A percentile compares a stretch with the other conserved stretches of the same genome.
Conservation (phyloP, 2,329 filamentous ascomycete species). For the Alternaria hordeiaustralica region DNA sequence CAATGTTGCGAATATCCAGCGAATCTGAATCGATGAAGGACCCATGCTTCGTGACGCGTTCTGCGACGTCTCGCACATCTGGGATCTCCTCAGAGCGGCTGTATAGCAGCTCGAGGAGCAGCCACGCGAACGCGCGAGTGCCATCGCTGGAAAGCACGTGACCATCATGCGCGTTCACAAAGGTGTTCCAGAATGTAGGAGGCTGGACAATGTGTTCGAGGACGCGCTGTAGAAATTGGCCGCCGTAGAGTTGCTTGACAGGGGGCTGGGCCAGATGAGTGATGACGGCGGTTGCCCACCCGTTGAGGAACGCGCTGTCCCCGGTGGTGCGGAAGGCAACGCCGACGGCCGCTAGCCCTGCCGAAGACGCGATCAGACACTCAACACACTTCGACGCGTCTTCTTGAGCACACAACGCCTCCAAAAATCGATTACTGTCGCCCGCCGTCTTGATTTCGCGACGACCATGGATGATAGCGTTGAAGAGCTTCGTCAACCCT, state of each 20-base stretch:
- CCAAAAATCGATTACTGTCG: slow-evolving; percentile 56
- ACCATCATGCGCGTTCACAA: slow-evolving; percentile 45
- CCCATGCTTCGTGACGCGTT: slow-evolving; percentile 23
- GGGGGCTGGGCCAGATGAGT: slow-evolving; percentile 50
- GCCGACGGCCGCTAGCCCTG: slow-evolving; percentile 46
- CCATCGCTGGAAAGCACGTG: slow-evolving; percentile 29
- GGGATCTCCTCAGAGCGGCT: slow-evolving; percentile 38
- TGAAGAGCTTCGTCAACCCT: slow-evolving; percentile 51
- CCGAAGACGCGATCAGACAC: slow-evolving; percentile 31
- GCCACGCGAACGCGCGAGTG: slow-evolving; percentile 46
- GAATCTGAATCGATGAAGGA: slow-evolving; percentile 44
- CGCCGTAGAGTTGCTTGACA: slow-evolving; percentile 59
- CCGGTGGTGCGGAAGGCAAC: slow-evolving; percentile 53
- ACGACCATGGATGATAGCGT: slow-evolving; percentile 49
- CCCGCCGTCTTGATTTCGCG: slow-evolving; percentile 46
- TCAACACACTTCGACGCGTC: slow-evolving; percentile 52
- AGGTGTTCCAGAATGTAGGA: slow-evolving; percentile 61
- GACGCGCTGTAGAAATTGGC: slow-evolving; percentile 58
- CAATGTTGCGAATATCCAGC: slow-evolving; percentile 63
- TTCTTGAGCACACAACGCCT: slow-evolving; percentile 54
- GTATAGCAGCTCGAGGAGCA: slow-evolving; percentile 57
- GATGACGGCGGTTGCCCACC: slow-evolving; percentile 40
- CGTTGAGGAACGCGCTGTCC: slow-evolving; percentile 55
- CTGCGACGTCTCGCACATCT: slow-evolving; percentile 34
- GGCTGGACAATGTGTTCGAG: slow-evolving; percentile 59